Evolutionary conservation across 352 stramenopile genomes (phyloP).

Genomic region (Pythium myriotylum): DNA sequence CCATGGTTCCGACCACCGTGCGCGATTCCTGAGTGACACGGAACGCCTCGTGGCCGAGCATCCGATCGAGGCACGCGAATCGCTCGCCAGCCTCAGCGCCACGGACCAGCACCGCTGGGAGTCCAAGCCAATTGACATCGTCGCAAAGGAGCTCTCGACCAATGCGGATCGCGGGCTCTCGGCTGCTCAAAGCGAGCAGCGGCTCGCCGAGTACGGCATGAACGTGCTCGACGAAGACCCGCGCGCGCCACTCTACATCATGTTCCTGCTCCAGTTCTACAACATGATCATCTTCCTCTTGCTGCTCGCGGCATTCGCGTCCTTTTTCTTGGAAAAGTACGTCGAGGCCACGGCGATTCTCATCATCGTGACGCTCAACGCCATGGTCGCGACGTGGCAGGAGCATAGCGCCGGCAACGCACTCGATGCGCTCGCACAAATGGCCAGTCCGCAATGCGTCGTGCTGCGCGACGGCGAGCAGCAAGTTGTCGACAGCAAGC

Average conservation of each 20-base stretch:
- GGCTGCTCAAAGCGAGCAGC: constrained; percentile 41
- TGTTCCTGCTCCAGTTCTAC: constrained; percentile 81
- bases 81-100: constrained; percentile 59
- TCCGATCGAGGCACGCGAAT: too few relatives aligned
- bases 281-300: constrained; percentile 79
- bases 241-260: constrained; percentile 54
- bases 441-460: constrained; percentile 66
- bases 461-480: constrained; percentile 68
- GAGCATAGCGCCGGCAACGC: constrained; percentile 65
- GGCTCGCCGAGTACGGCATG: constrained; percentile 46
- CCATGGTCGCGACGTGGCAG: constrained; percentile 59
- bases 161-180: constrained; percentile 51
- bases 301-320: constrained; percentile 57
- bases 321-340: constrained; percentile 57
- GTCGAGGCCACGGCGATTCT: constrained; percentile 76
- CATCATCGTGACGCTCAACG: constrained; percentile 68
- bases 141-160: constrained; percentile 58
- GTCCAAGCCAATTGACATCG: constrained; percentile 39
- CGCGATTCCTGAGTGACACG: constrained; percentile 62
- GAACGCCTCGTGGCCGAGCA: too few relatives aligned
- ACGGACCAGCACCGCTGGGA: constrained; percentile 57
- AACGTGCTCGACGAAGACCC: constrained; percentile 73
- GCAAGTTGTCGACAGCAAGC: constrained; percentile 67
- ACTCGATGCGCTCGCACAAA: constrained; percentile 61
- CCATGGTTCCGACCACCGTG: constrained; percentile 58